Percentiles rank a stretch among this genome's conserved stretches.
phyloP scores from a whole-genome alignment of 192 early-diverging fungal genomes.

The Podochytrium sp. region DNA sequence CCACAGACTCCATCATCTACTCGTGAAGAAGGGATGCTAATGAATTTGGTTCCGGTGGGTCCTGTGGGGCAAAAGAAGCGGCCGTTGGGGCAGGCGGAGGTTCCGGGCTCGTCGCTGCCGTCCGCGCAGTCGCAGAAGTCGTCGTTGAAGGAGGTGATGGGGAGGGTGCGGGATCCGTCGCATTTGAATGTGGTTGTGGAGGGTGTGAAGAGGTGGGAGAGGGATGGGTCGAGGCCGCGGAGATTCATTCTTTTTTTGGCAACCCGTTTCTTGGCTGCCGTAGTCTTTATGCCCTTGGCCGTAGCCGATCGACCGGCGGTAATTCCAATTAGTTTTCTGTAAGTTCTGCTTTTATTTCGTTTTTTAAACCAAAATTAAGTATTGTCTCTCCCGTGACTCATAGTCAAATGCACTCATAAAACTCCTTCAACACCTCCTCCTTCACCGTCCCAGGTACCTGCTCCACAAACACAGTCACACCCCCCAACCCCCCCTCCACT shows the following conservation, averaged over 20 bases:
- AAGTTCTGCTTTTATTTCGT: no score
- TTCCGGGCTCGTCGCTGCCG: conserved; percentile 91
- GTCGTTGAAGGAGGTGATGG: conserved; percentile 77
- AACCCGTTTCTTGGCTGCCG: no score
- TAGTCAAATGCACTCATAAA: background rate
- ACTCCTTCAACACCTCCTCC: background rate
- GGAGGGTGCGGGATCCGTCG: conserved; percentile 70
- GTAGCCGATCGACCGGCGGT: background rate
- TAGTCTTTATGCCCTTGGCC: no score
- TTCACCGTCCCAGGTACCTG: background rate
- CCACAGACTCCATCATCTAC: conserved; percentile 97
- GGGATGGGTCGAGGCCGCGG: no score
- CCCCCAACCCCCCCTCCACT: background rate
- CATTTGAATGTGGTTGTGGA: no score
- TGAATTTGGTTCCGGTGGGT: conserved; percentile 66
- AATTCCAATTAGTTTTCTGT: background rate
- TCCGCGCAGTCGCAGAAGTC: conserved; percentile 94
- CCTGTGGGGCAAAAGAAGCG: conserved; percentile 86
- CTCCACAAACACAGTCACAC: background rate
- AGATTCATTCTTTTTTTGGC: no score
- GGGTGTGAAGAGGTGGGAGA: no score
- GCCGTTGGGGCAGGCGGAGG: conserved; percentile 84
- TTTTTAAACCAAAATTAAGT: background rate
- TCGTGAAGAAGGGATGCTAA: conserved; percentile 63
- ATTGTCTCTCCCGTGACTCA: background rate